A percentile compares a stretch with the other conserved stretches of the same genome.
Evolutionary conservation across 768 basidiomycete species (phyloP).

Genomic region (Suillus occidentalis): DNA sequence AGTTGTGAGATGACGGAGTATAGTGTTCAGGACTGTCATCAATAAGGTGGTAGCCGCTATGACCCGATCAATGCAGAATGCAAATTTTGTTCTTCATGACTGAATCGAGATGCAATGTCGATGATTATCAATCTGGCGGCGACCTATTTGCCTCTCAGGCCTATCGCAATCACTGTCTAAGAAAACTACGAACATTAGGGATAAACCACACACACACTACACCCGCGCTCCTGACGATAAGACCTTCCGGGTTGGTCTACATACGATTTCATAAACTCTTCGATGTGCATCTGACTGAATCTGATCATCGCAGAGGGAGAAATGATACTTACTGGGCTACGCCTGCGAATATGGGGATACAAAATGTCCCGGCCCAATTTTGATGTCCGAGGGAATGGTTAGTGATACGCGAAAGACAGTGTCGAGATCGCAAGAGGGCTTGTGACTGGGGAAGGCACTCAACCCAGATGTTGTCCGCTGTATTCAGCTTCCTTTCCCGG

Average conservation of each 20-base stretch:
- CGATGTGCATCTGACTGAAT: background rate
- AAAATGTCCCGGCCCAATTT: background rate
- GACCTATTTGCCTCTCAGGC: background rate
- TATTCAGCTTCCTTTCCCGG: background rate
- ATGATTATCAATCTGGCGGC: background rate
- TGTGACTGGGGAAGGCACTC: background rate
- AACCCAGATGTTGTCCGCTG: background rate
- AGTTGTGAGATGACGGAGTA: background rate
- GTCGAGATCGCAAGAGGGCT: background rate
- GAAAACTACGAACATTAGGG: background rate
- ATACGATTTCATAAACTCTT: background rate
- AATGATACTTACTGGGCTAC: no score
- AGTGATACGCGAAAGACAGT: background rate
- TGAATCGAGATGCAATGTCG: background rate
- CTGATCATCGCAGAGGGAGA: background rate
- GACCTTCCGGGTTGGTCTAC: background rate
- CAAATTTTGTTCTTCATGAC: background rate
- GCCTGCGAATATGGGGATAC: background rate
- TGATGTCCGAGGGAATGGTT: background rate
- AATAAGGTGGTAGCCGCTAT: background rate
- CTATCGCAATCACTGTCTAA: background rate
- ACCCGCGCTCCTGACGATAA: background rate
- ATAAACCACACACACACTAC: background rate
- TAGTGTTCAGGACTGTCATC: background rate
- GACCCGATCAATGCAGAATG: background rate